Conservation (phyloP, 2,329 filamentous ascomycete species). For the Amylocarpus encephaloides region DNA sequence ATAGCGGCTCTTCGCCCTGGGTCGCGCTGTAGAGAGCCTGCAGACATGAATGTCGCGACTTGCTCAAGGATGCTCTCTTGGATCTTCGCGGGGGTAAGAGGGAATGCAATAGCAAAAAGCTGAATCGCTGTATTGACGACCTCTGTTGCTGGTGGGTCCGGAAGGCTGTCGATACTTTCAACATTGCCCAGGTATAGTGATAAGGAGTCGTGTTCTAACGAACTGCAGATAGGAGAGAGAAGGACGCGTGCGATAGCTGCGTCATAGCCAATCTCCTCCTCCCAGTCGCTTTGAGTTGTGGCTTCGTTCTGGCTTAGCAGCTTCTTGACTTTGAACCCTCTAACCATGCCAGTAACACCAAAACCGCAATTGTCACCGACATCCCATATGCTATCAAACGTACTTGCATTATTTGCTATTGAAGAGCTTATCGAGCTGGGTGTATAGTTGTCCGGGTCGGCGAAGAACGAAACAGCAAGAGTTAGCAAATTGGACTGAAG, state of each 20-base stretch:
- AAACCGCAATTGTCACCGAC: slow-evolving; percentile 91
- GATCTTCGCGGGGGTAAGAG: slow-evolving; percentile 81
- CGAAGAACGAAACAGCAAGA: slow-evolving; percentile 83
- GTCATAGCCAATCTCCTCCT: slow-evolving; percentile 52
- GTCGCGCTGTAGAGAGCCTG: slow-evolving; percentile 73
- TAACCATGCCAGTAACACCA: slow-evolving; percentile 79
- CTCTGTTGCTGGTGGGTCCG: slow-evolving; percentile 82
- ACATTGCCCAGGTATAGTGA: slow-evolving; percentile 61
- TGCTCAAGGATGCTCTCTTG: slow-evolving; percentile 96
- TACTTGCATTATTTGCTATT: slow-evolving; percentile 82
- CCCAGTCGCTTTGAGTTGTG: slow-evolving; percentile 44
- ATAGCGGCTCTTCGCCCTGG: slow-evolving; percentile 85
- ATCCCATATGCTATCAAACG: slow-evolving; percentile 93
- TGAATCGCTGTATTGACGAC: slow-evolving; percentile 93
- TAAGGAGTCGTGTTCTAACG: slow-evolving; percentile 84
- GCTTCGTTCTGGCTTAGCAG: slow-evolving; percentile 63
- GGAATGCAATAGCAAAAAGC: slow-evolving; percentile 85
- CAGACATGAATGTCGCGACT: slow-evolving; percentile 80
- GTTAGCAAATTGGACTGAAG: slow-evolving; percentile 88
- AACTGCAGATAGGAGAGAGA: slow-evolving; percentile 69
- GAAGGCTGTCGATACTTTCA: slow-evolving; percentile 39
- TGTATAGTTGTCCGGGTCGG: slow-evolving; percentile 83
- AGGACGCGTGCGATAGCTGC: slow-evolving; percentile 56
- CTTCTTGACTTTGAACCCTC: slow-evolving; percentile 65
- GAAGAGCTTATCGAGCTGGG: slow-evolving; percentile 81